Percentiles rank a stretch among this genome's conserved stretches.
Evolutionary conservation across 768 basidiomycete species (phyloP).

Genomic region (Sarcodon sp.): DNA sequence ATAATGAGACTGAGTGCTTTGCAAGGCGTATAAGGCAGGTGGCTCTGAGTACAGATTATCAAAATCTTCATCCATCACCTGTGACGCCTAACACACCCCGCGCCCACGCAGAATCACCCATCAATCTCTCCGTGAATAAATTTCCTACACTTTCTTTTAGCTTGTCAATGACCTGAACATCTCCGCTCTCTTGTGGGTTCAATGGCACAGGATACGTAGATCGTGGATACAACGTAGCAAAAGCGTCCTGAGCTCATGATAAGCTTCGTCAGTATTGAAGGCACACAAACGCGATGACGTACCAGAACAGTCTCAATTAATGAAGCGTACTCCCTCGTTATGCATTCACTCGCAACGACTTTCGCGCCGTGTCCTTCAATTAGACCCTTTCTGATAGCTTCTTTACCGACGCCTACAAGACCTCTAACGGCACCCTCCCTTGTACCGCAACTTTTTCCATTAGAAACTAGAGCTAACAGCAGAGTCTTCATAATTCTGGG

Average conservation of each 20-base stretch:
- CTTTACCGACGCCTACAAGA: slow-evolving; percentile 73
- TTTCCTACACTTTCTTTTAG: slow-evolving; percentile 46
- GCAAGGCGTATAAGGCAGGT: no score
- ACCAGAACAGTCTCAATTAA: slow-evolving; percentile 57
- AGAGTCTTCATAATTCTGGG: slow-evolving; percentile 92
- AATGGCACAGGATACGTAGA: slow-evolving; percentile 49
- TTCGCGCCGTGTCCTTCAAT: slow-evolving; percentile 72
- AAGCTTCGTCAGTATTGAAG: background rate
- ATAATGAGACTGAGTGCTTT: no score
- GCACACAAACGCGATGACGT: slow-evolving; percentile 6
- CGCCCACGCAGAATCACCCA: slow-evolving; percentile 54
- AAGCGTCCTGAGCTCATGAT: slow-evolving; percentile 34
- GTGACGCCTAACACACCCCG: slow-evolving; percentile 30
- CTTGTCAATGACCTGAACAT: slow-evolving; percentile 30
- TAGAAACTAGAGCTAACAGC: slow-evolving; percentile 67
- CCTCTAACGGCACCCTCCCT: slow-evolving; percentile 87
- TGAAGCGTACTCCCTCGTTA: slow-evolving; percentile 25
- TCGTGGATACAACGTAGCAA: slow-evolving; percentile 42
- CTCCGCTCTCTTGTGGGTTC: slow-evolving; percentile 32
- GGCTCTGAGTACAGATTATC: no score
- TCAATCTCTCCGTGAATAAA: slow-evolving; percentile 43
- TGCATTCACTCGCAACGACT: slow-evolving; percentile 58
- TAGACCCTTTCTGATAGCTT: slow-evolving; percentile 72
- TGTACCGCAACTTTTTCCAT: slow-evolving; percentile 64
- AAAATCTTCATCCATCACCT: no score